A percentile compares a stretch with the other conserved stretches of the same genome.
phyloP scores from a whole-genome alignment of 2,329 filamentous ascomycete species.

The Colletotrichum brevisporum region DNA sequence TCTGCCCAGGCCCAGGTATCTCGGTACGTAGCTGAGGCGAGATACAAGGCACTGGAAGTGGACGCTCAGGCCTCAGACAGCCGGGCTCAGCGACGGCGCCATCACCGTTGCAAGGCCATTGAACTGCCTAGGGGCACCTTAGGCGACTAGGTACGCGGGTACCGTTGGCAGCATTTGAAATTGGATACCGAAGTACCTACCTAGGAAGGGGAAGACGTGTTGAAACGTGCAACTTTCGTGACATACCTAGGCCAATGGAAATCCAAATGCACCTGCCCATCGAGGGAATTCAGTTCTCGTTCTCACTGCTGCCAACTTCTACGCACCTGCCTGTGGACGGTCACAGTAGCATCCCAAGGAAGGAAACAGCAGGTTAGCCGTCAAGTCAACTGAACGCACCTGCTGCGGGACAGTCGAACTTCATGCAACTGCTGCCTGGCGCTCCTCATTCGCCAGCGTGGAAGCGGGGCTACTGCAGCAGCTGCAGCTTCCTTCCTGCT shows the following conservation, averaged over 20 bases:
- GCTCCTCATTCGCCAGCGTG: conserved; percentile 23
- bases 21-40: too few relatives aligned
- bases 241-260: conserved; percentile 12
- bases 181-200: too few relatives aligned
- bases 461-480: conserved; percentile 32
- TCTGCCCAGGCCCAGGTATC: too few relatives aligned
- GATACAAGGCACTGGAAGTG: background rate
- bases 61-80: background rate
- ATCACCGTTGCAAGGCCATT: background rate
- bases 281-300: too few relatives aligned
- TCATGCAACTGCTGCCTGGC: conserved; percentile 23
- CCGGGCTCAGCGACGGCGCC: background rate
- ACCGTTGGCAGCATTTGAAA: background rate
- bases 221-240: conserved; percentile 36
- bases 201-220: conserved; percentile 18
- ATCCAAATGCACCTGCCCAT: too few relatives aligned
- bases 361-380: too few relatives aligned
- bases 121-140: background rate
- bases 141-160: too few relatives aligned
- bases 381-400: background rate
- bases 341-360: too few relatives aligned
- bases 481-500: conserved; percentile 32
- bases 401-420: conserved; percentile 5
- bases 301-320: too few relatives aligned
- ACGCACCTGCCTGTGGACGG: too few relatives aligned